Base-by-base conservation (phyloP, 768 basidiomycete genomes). In the Termitomyces eurrhizus region DNA sequence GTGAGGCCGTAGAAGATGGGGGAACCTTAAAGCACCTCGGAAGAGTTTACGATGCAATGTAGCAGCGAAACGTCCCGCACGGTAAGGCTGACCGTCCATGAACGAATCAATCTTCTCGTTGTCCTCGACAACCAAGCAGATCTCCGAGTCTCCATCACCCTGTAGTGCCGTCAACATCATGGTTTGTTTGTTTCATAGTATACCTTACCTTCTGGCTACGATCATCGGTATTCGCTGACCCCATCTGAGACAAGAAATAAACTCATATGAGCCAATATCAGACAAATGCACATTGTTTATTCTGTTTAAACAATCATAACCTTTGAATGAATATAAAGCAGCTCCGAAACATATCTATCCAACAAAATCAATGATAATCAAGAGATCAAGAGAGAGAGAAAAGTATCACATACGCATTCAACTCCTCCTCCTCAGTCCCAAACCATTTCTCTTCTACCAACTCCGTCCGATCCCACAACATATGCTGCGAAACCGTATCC, bases 121-220 rank as follows among this genome's bases (percentile, higher is more conserved):
- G 67, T 99, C 96, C 73, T 98, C 95, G 35, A 97, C 88, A 21
- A 98, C 86, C 8, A 97, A 74, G 7, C 91, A 92, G 64, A 98
- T 96, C 75, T 98, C 97, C 1, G 93, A 96, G 73, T 96, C 94
- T 37, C 93, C 93, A 64, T 96, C 90, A 29, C 95, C 95, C 86
- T 89, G 59, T 1, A 24, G 11, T 44, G 46, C 12, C 11, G 37
- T 35, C 13, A 67, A 51, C 64, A 61, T 29, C 53, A 33, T 32
- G 33, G 18, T 58, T 24, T 6, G n/a, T 35, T 32, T 37, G 8
- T 53, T 33, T 36, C 4, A 37, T 9, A 14, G 8, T 8, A 35
- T 33, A 21, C 4, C 42, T 42, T 61, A 83, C 88, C 81, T 83
- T 88, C 73, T 93, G 92, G 57, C 86, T 89, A 14, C 93, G 86